Base-by-base conservation (phyloP, 1,284 basidiomycete species). In the Peniophora sp. region DNA sequence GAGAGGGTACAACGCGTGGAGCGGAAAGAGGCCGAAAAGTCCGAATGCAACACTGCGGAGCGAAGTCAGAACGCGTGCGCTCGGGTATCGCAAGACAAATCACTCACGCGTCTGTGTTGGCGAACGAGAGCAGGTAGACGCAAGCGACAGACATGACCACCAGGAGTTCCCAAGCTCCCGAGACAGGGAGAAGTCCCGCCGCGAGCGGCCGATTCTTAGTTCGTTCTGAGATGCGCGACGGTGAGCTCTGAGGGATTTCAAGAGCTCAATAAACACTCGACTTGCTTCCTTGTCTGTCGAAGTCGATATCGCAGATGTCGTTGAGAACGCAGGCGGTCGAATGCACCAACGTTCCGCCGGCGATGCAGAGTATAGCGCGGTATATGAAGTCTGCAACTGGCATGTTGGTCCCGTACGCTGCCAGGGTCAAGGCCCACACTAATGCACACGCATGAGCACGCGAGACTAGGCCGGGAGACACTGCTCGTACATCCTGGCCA, bases 1-100 rank as follows among this genome's bases (percentile, higher is more conserved):
- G 34, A 81, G 63, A 2, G 81, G 81, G 60, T 84, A 84, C 3
- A 77, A 36, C 75, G 71, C 17, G 78, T 58, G 12, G 68, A 64
- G 23, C 10, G 41, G 43, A 22, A 81, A 67, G 15, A 79, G 68
- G 5, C 65, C 60, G n/a, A 70, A 59, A 22, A 73, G 65, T n/a
- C 74, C 75, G 3, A 72, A 9, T 14, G 23, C 10, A 20, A 20
- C n/a, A n/a, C n/a, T 45, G 20, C 17, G 10, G 10, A 20, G 15
- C 23, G n/a, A n/a, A n/a, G n/a, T n/a, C n/a, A n/a, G n/a, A n/a
- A n/a, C n/a, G n/a, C n/a, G n/a, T n/a, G n/a, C n/a, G n/a, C n/a
- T n/a, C n/a, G n/a, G n/a, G n/a, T n/a, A n/a, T n/a, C n/a, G n/a
- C n/a, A n/a, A n/a, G 2, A 48, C 45, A 22, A 10, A 10, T 10